Base-by-base conservation (phyloP, 176 grass and related monocot genomes). In the Bonia amplexicaulis region DNA sequence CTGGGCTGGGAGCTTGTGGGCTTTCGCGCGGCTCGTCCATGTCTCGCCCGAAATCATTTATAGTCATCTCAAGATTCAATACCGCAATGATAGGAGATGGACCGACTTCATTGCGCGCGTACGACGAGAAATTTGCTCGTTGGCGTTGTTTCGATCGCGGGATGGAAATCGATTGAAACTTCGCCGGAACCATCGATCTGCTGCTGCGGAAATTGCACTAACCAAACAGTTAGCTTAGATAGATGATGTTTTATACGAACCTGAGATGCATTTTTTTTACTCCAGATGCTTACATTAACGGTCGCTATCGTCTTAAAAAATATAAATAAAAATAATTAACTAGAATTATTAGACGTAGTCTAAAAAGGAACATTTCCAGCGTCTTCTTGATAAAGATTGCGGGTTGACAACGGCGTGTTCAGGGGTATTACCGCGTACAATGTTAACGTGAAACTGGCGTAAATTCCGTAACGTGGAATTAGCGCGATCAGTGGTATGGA, bases 61-160 rank as follows among this genome's bases (percentile, higher is more conserved):
- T 1, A 4, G 73, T 88, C 73, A 64, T 45, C n/a, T 83, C 54
- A 60, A 12, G 33, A 53, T 64, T 83, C 80, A 78, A 77, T n/a
- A 51, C 47, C 47, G 37, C 48, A 49, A 71, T 70, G 42, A 77
- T 82, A 19, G 5, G 41, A 37, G 9, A 40, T 9, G 67, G 66
- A 23, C 71, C 44, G 66, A 23, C 71, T 53, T 60, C 20, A 4
- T 40, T 10, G 5, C 14, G 20, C 42, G 45, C 29, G 33, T 17
- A 23, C 66, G 49, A 57, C 69, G 42, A 42, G 20, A 20, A n/a
- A 55, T 3, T 14, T 1, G 16, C n/a, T 86, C 58, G 27, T 17
- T 52, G 16, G 63, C 62, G 22, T 37, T 78, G 41, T 69, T 37
- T 25, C 17, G 6, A 46, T 6, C 35, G 70, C 9, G 51, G 33